A percentile compares a stretch with the other conserved stretches of the same genome.
These are phyloP conservation scores for Urostyla sp. DNA, from an alignment of 73 alveolate species.

Conservation along the genomic window DNA sequence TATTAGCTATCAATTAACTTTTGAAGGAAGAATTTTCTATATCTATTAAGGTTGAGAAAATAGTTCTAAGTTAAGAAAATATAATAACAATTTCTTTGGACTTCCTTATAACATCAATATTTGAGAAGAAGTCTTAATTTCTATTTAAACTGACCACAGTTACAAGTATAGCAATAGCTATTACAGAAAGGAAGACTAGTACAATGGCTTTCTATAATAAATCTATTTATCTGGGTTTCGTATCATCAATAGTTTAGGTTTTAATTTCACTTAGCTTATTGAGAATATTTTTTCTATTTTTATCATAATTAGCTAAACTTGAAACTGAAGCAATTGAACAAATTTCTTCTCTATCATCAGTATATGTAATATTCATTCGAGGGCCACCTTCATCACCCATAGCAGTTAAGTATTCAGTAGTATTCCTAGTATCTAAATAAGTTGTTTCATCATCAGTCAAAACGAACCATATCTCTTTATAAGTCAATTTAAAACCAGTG, in stretches of 20 bases:
- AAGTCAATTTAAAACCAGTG: constrained; percentile 27
- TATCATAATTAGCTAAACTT: constrained; percentile 51
- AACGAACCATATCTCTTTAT: constrained; percentile 56
- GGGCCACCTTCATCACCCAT: constrained; percentile 52
- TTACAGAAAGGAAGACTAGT: constrained; percentile 35
- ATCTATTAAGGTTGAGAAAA: constrained; percentile 8
- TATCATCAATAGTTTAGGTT: constrained; percentile 53
- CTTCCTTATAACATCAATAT: constrained; percentile 35
- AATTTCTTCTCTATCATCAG: constrained; percentile 58
- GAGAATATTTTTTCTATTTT: constrained; percentile 34
- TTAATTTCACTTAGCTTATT: constrained; percentile 54
- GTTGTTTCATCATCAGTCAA: constrained; percentile 51
- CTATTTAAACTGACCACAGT: constrained; percentile 29
- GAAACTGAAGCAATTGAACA: constrained; percentile 58
- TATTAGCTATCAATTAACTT: neutral
- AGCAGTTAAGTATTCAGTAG: constrained; percentile 55
- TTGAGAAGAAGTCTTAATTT: constrained; percentile 36
- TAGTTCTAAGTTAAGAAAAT: constrained; percentile 16
- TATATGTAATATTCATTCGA: constrained; percentile 45
- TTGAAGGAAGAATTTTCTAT: too few relatives aligned
- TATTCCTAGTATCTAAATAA: constrained; percentile 38
- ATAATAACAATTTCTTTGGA: constrained; percentile 47
- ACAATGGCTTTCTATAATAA: constrained; percentile 25
- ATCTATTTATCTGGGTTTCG: constrained; percentile 40
- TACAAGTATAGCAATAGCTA: constrained; percentile 22